phyloP scores from a whole-genome alignment of 2,329 filamentous ascomycete genomes.

The Calonectria leucothoes region DNA sequence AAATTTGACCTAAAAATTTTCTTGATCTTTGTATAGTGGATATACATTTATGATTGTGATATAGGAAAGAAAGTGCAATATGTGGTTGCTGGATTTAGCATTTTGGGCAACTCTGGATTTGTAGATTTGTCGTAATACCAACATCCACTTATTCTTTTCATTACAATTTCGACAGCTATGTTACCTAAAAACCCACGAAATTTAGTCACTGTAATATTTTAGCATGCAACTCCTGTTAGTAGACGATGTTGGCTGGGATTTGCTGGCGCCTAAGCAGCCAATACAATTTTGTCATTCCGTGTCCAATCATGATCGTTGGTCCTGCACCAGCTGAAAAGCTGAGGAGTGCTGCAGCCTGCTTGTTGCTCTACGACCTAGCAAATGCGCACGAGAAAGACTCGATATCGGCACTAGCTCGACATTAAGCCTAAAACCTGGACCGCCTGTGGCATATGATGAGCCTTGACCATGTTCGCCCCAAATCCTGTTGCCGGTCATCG shows the following conservation, averaged over 20 bases:
- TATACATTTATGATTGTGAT: no score
- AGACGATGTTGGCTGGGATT: not conserved
- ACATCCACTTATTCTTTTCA: no score
- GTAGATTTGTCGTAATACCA: no score
- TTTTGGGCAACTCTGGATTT: no score
- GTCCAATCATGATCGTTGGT: not conserved
- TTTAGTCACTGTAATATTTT: not conserved
- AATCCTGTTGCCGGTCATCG: not conserved
- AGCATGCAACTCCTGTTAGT: not conserved
- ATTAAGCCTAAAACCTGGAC: no score
- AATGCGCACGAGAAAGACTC: not conserved
- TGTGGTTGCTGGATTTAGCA: no score
- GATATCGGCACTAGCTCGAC: no score
- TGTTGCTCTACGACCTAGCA: not conserved
- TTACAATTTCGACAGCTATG: not conserved
- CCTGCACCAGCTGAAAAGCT: not conserved
- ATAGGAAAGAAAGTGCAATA: no score
- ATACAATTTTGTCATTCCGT: no score
- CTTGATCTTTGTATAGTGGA: not conserved
- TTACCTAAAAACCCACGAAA: no score
- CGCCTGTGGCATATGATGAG: not conserved
- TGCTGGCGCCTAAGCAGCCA: not conserved
- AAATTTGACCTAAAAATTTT: accelerated
- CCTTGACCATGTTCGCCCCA: not conserved
- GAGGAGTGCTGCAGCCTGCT: not conserved